phyloP scores from a whole-genome alignment of 371 early-diverging fungal species.

The Neoconidiobolus thromboides region DNA sequence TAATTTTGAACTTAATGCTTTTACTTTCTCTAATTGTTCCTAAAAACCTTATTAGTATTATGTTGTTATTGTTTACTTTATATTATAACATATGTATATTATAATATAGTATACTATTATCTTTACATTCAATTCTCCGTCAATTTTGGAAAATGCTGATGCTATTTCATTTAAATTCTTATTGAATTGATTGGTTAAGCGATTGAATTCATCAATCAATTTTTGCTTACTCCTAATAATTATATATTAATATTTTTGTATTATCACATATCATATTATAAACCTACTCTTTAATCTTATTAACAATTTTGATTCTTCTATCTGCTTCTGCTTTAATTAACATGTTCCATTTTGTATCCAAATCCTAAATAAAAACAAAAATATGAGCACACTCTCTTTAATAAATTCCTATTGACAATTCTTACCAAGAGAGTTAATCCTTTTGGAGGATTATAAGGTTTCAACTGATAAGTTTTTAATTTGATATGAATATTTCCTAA shows the following conservation, averaged over 20 bases:
- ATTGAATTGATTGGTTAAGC: conserved; percentile 58
- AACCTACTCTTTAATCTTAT: conserved; percentile 54
- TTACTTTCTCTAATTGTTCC: conserved; percentile 45
- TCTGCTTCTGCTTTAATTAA: conserved; percentile 51
- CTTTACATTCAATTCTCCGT: conserved; percentile 42
- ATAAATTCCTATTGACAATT: not conserved
- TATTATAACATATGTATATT: not conserved
- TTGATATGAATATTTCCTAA: conserved; percentile 89
- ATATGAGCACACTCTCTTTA: no score
- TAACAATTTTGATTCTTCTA: conserved; percentile 57
- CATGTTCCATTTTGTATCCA: conserved; percentile 55
- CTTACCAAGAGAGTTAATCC: conserved; percentile 36
- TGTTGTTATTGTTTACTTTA: not conserved
- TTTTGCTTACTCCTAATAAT: conserved; percentile 50
- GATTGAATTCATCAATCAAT: conserved; percentile 45
- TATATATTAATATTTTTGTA: not conserved
- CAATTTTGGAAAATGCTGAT: conserved; percentile 33
- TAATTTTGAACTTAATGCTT: conserved; percentile 24
- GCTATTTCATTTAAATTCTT: conserved; percentile 42
- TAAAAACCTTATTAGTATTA: conserved; percentile 8
- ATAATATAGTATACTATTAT: not conserved
- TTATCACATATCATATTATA: not conserved
- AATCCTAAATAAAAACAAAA: conserved; percentile 23
- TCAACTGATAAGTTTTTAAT: conserved; percentile 76
- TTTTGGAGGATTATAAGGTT: conserved; percentile 61